Conservation (phyloP, 1,284 basidiomycete species). For the Neotropicomus parvogracilis region DNA sequence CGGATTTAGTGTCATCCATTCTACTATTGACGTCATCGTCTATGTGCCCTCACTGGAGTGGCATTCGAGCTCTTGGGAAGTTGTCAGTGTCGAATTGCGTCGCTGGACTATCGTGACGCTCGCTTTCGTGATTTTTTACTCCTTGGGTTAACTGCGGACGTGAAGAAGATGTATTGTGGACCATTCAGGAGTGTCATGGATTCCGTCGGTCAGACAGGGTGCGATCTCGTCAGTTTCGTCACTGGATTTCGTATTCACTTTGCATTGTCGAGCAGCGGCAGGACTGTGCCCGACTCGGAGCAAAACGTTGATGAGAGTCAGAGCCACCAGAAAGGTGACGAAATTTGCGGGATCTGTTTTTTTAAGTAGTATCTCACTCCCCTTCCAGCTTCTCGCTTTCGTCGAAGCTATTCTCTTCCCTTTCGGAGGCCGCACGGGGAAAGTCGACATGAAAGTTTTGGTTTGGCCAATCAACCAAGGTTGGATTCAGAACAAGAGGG, state of each 20-base stretch:
- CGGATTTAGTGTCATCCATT: conserved; percentile 23
- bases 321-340: conserved; percentile 2
- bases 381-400: neutral
- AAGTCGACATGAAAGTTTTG: neutral
- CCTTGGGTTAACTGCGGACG: conserved; percentile 25
- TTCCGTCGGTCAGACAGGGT: conserved; percentile 5
- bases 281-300: neutral
- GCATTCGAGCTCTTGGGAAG: conserved; percentile 1
- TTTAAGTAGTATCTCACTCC: too few species aligned
- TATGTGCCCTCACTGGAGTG: conserved; percentile 13
- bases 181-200: conserved; percentile 7
- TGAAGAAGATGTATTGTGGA: conserved; percentile 17
- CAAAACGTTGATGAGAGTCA: neutral
- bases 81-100: conserved; percentile 14
- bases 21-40: conserved; percentile 9
- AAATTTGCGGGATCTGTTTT: too few species aligned
- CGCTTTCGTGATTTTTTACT: conserved; percentile 23
- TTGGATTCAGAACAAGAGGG: conserved; percentile 1
- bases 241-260: neutral
- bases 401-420: neutral
- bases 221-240: neutral
- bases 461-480: neutral
- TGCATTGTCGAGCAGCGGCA: neutral
- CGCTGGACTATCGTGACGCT: conserved; percentile 20
- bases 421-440: neutral